Base-by-base conservation (phyloP, 768 basidiomycete species). In the Russula lepida region DNA sequence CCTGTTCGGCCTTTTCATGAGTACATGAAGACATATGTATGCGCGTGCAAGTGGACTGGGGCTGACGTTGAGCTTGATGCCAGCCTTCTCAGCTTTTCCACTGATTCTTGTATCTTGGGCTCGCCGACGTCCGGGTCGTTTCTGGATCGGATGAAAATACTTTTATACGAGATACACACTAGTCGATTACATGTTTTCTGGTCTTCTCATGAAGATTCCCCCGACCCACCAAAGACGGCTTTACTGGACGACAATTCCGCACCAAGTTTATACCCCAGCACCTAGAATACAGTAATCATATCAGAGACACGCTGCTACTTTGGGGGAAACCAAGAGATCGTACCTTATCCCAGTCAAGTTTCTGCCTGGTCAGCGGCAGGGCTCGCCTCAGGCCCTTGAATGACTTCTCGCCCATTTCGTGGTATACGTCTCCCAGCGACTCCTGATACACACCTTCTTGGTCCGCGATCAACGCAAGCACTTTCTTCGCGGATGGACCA, bases 341-440 rank as follows among this genome's bases (percentile, higher is more conserved):
- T 30, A 89, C 92, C 79, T 86, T 92, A 64, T 95, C 93, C 95
- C 97, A 99, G 62, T 98, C 94, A 39, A 98, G 73, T 73, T 98
- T 98, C 70, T 92, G 89, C 67, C 92, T 81, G 13, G 94, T 98
- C 69, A 98, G 77, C 0, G 95, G 97, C 59, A 99, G 74, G 1
- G 94, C 93, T 39, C 97, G 81, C 66, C 97, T 79, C 54, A 99
- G 78, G 6, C 88, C 84, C 73, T 91, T 92, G 81, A 98, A 98
- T 0, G 89, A 88, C 74, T 92, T 93, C 68, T 98, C 95, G 43
- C 88, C 83, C 84, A 99, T 87, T 66, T 90, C 86, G 44, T 85
- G 84, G 69, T 98, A 97, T 17, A 88, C 80, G 49, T 88, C 86
- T 68, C 84, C 89, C 56, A 98, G 71, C 17, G 86, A 84, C 0